A percentile compares a stretch with the other conserved stretches of the same genome.
phyloP scores from a whole-genome alignment of 1,284 basidiomycete genomes.

The Tylopilus sp. region DNA sequence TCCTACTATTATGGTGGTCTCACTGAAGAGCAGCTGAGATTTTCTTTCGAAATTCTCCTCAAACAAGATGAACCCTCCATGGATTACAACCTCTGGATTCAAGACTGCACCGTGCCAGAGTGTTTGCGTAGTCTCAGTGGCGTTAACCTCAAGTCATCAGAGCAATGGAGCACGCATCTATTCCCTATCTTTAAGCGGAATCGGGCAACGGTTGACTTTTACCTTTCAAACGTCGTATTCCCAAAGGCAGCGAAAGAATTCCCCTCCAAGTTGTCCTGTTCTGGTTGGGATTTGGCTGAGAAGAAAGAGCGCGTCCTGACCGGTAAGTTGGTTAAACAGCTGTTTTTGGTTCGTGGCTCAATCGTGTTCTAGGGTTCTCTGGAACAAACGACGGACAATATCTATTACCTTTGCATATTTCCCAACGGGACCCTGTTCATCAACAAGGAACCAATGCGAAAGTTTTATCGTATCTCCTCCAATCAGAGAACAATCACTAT shows the following conservation, averaged over 20 bases:
- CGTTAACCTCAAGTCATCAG: conserved; percentile 54
- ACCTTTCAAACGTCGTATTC: conserved; percentile 57
- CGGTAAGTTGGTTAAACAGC: conserved; percentile 17
- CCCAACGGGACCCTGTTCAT: conserved; percentile 53
- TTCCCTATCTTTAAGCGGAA: conserved; percentile 52
- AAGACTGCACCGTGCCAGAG: conserved; percentile 35
- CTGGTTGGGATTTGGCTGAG: conserved; percentile 64
- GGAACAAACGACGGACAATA: conserved; percentile 67
- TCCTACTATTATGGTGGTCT: conserved; percentile 22
- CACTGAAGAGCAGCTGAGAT: conserved; percentile 43
- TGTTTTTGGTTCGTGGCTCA: neutral
- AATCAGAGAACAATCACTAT: conserved; percentile 55
- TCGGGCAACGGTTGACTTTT: conserved; percentile 58
- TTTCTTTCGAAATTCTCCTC: conserved; percentile 51
- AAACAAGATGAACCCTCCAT: conserved; percentile 54
- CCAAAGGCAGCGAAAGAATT: conserved; percentile 61
- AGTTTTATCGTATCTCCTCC: conserved; percentile 58
- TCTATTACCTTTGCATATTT: conserved; percentile 59
- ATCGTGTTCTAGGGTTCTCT: conserved; percentile 59
- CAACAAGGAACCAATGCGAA: conserved; percentile 63
- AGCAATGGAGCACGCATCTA: conserved; percentile 45
- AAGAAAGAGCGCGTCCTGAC: conserved; percentile 39
- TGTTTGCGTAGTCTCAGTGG: conserved; percentile 45
- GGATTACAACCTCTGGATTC: conserved; percentile 59
- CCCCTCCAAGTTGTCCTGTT: conserved; percentile 55